Evolutionary conservation across 768 basidiomycete species (phyloP), one percentile per base, ranked within the genome.

Genomic region (Omphalotus guepiniiformis): DNA sequence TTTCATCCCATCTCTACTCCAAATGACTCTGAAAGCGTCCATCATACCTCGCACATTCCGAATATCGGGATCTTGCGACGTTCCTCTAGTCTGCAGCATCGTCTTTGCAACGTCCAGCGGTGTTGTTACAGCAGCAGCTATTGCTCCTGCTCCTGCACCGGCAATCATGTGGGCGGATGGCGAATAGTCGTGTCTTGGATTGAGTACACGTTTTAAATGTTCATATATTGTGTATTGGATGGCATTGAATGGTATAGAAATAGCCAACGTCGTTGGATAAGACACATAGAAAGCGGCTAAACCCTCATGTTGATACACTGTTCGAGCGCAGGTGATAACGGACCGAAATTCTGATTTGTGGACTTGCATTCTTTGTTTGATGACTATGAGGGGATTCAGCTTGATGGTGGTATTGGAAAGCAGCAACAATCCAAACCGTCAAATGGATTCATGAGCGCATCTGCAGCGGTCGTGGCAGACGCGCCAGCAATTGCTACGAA

Each of bases 291-390:
- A 98, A 7, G 96, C 96, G 29, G 69, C 58, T 38, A 96, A 63
- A 30, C 96, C 96, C 68, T 99, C 96, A 28, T 70, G 82, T 36
- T 68, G 77, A 68, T 92, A 93, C 42, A 99, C 88, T 11, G 84
- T 83, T 19, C 78, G 77, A 48, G 93, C 91, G 56, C 93, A 93
- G n/a, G 81, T 78, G 54, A 85, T 69, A 35, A 94, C 90, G 29
- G 89, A 91, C 37, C 85, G 85, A 67, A 92, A 93, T 63, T 87
- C 75, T 3, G 96, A 98, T 61, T 88, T 82, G 70, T 94, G 93
- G 48, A 98, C 75, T 68, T 99, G 96, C 96, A 99, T 97, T 42
- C 96, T 83, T 73, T 99, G 96, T 70, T 99, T 99, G 73, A 99
- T 91, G 58, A 99, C 95, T 97, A 43, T 54, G 37, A 37, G 49